Evolutionary conservation across 352 stramenopile species (phyloP), one percentile per base, ranked within the genome.

Genomic region (Pythium brassicae): DNA sequence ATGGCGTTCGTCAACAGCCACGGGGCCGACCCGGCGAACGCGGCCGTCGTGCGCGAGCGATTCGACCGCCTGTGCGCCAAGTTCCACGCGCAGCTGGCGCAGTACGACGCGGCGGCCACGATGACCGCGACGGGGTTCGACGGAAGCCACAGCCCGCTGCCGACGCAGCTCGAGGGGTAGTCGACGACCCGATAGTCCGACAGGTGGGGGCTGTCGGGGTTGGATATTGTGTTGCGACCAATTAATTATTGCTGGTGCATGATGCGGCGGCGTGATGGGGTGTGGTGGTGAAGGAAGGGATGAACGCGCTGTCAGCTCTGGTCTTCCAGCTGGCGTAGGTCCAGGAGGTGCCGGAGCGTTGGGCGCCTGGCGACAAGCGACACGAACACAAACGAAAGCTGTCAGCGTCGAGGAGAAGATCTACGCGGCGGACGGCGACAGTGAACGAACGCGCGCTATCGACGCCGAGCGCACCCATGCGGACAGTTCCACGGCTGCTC

Each of bases 401-500:
- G n/a, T n/a, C n/a, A n/a, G n/a, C n/a, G n/a, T n/a, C n/a, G n/a
- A n/a, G n/a, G n/a, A n/a, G n/a, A n/a, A n/a, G n/a, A n/a, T n/a
- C n/a, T n/a, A n/a, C n/a, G 19, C 6, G 22, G 27, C 15, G 1
- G 5, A 25, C 26, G 34, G 42, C 50, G 22, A 25, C 26, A 50
- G 9, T n/a, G n/a, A n/a, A 26, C 19, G 19, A 37, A 34, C 15
- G 7, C 26, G 26, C 44, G 10, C 22, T 12, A 17, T 22, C 20
- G 32, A n/a, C n/a, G n/a, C n/a, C n/a, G n/a, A n/a, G 15, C 70
- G 39, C 76, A 91, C 82, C 89, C 89, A 48, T 97, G 89, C 3
- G 89, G 89, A 74, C 95, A 99, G 65, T 98, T 99, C 95, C 95
- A 99, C 9, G 97, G 96, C 49, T 96, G 85, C 27, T 99, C 89